Evolutionary conservation across 371 early-diverging fungal species (phyloP).

Genomic region (Rhizopus delemar): DNA sequence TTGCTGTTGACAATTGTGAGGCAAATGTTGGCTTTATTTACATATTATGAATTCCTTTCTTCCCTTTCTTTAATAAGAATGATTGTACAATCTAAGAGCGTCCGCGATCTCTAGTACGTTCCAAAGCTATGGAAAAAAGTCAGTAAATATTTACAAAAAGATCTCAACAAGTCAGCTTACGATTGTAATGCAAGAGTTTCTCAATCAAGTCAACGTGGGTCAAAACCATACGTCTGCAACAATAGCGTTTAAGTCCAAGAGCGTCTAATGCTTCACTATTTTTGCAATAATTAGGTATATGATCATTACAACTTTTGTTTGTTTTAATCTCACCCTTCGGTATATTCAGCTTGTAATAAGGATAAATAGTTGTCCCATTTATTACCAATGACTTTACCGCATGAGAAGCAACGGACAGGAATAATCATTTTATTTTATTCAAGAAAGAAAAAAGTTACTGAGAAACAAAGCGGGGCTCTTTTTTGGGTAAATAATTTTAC

Average conservation of each 20-base stretch:
- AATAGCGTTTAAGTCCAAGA: constrained; percentile 95
- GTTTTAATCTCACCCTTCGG: constrained; percentile 56
- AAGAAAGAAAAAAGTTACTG: constrained; percentile 10
- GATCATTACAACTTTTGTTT: too few species aligned
- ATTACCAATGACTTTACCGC: constrained; percentile 98
- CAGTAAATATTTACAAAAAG: neutral
- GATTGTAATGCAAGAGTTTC: constrained; percentile 95
- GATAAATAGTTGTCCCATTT: constrained; percentile 95
- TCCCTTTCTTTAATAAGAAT: constrained; percentile 4
- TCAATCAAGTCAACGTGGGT: constrained; percentile 99
- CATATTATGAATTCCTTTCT: neutral
- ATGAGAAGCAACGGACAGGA: constrained; percentile 95
- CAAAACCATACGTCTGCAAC: constrained; percentile 99
- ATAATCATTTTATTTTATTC: constrained; percentile 77
- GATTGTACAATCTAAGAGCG: constrained; percentile 1
- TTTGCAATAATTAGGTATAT: neutral
- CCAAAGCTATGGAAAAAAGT: constrained; percentile 18
- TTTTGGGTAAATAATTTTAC: neutral
- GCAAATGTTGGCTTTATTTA: constrained; percentile 4
- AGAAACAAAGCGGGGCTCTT: constrained; percentile 1
- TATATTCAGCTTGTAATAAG: constrained; percentile 74
- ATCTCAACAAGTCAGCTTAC: constrained; percentile 46
- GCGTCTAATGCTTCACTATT: constrained; percentile 88
- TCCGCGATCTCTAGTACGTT: constrained; percentile 34
- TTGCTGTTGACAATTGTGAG: neutral